Base-by-base conservation (phyloP, 2,329 filamentous ascomycete species). In the Sclerotinia sclerotiorum region DNA sequence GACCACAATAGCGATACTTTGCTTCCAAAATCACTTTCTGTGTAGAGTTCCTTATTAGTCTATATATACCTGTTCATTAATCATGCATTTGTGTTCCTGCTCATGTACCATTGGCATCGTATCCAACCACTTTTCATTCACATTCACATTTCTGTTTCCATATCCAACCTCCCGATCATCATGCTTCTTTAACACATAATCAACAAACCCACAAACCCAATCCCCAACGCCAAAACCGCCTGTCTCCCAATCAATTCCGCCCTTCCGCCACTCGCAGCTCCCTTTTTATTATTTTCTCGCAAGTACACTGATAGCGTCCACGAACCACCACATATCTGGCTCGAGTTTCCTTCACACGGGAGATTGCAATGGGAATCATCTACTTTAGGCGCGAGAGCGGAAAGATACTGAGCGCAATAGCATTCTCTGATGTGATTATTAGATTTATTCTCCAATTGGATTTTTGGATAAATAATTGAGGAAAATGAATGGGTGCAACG, bases 311-410 rank as follows among this genome's bases (percentile, higher is more conserved):
- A 67, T 3, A 67, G 21, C 10, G 56, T 55, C 48, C 57, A 61
- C 42, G 65, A 49, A 3, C 65, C 65, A 15, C 65, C 65, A 35
- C 65, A 67, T 24, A 67, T 32, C 27, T 67, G 56, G n/a, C 55
- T 62, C 24, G 46, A 1, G 48, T 67, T 67, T 35, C 65, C 65
- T 44, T 24, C 19, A 24, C 65, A 67, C 8, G 56, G 52, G 19
- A 67, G 65, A 62, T 67, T 19, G 32, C 65, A 67, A 6, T 35
- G 15, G 0, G 65, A 29, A 29, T 67, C 65, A 13, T 39, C 32
- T 5, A 67, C 48, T 13, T 58, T 17, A 27, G 24, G 11, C 5
- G 65, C n/a, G 0, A 51, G 48, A 5, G 56, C 42, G 0, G 56
- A 62, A 19, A 67, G 55, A 24, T 67, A 67, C 6, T 44, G 46